Base-by-base conservation (phyloP, 495 filamentous ascomycete species). In the Penicillium salamii region DNA sequence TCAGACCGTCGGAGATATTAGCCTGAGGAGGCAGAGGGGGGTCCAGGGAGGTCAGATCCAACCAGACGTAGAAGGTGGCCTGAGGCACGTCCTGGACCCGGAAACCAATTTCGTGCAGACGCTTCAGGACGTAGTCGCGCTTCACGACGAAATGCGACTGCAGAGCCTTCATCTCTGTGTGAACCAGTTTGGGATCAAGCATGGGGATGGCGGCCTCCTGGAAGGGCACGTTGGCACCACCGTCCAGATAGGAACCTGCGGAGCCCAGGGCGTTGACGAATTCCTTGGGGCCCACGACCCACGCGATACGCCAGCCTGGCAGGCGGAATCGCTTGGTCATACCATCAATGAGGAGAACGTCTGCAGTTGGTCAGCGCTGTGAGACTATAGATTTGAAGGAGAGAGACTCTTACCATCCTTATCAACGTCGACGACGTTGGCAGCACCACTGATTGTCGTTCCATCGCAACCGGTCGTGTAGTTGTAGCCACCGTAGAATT, bases 401-500 rank as follows among this genome's bases (percentile, higher is more conserved):
- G 19, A 18, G 37, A 9, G 5, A 49, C 28, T 34, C 68, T 32
- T 46, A 79, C 75, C 83, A 65, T 92, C 83, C 51, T 78, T 59
- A 63, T 87, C 72, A 2, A 87, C 83, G 51, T 87, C 82, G 21
- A 78, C 75, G 46, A 97, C 81, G 60, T 96, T 92, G 51, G 87
- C 86, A 1, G 92, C 91, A 26, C 90, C 85, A 54, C 83, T 89
- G 66, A 97, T 88, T 11, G 90, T 91, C 11, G 81, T 78, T 32
- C 92, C 92, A 55, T 97, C 90, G 65, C 92, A 97, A 68, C 88
- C 74, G 48, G 82, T 87, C 14, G 90, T 93, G 72, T 95, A 96
- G 71, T 95, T 96, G 74, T 95, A 95, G 19, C 90, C 90, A 38
- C 89, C 85, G 69, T 97, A 97, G 78, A 97, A 97, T 72, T 97